Evolutionary conservation across 768 basidiomycete species (phyloP), one percentile per base, ranked within the genome.

Genomic region (Boletus rubescentipes): DNA sequence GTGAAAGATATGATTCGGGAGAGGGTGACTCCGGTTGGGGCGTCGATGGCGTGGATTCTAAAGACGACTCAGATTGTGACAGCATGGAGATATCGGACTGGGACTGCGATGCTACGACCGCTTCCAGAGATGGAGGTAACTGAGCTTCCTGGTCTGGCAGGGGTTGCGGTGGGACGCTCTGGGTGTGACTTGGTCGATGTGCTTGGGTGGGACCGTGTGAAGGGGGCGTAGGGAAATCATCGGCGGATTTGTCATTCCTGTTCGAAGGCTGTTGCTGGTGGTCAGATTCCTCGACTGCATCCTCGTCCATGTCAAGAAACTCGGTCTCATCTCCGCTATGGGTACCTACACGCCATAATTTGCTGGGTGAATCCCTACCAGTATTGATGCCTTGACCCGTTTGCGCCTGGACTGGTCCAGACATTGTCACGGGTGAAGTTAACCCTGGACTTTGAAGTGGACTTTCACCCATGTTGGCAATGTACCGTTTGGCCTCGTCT

Each of bases 401-500:
- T 45, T 40, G 44, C n/a, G 31, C 32, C 21, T 55, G 53, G 12
- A 30, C 1, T 8, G 37, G 14, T 35, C 46, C 53, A 11, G 46
- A 43, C 11, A 18, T 38, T 20, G 55, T 32, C 5, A 23, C 35
- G n/a, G 32, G n/a, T 21, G 41, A 10, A 43, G 34, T 41, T 29
- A 55, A 53, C 9, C 57, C 55, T 7, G 86, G 83, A 62, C 82
- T 86, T 26, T 80, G 71, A 9, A 73, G 64, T 3, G 88, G 85
- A 5, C 83, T 85, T 51, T 89, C 87, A 35, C 71, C 71, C 79
- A 88, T 84, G 60, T 79, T 82, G 35, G 82, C 77, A 51, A 89
- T 85, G 62, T 89, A 91, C 44, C 80, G 83, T 58, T 77, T 82
- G 15, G 89, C 86, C 67, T 92, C 91, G 50, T 91, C 88, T 1